These are phyloP conservation scores for Stachybotrys chartarum DNA, from an alignment of 2,329 filamentous ascomycete species.

Conservation along the genomic window DNA sequence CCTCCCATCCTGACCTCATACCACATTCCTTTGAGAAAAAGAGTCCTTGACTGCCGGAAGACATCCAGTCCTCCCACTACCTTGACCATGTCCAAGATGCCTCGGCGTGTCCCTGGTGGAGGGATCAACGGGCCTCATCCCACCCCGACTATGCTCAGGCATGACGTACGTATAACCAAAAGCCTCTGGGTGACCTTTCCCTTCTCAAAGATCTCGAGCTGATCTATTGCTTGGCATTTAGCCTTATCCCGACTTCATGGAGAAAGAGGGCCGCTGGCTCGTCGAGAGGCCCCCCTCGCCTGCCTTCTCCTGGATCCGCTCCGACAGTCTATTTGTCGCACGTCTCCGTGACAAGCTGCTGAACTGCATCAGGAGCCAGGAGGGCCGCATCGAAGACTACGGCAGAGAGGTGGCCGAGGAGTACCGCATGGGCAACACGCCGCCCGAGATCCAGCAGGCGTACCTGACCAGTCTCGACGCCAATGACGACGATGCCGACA, in stretches of 20 bases:
- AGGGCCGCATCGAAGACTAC: not conserved
- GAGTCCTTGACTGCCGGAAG: too few relatives aligned
- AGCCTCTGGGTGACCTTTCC: too few relatives aligned
- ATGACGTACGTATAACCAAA: not conserved
- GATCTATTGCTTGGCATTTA: not conserved
- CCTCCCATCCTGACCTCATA: too few relatives aligned
- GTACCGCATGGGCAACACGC: not conserved
- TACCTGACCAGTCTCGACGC: not conserved
- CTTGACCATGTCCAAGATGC: not conserved
- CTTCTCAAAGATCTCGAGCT: not conserved
- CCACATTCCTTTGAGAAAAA: too few relatives aligned
- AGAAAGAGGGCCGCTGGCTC: not conserved
- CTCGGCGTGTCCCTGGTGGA: not conserved
- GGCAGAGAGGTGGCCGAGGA: not conserved
- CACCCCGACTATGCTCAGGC: not conserved
- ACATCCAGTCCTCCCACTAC: not conserved
- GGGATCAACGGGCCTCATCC: not conserved
- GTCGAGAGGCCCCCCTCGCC: not conserved
- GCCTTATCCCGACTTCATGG: not conserved
- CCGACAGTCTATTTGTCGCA: not conserved
- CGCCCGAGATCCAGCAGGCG: not conserved
- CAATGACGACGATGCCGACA: not conserved
- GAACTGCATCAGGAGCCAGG: not conserved
- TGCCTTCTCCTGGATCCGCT: not conserved
- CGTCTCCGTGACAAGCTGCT: not conserved